These are phyloP conservation scores for Penicillium sp. DNA, from an alignment of 2,329 filamentous ascomycete genomes.

Conservation along the genomic window DNA sequence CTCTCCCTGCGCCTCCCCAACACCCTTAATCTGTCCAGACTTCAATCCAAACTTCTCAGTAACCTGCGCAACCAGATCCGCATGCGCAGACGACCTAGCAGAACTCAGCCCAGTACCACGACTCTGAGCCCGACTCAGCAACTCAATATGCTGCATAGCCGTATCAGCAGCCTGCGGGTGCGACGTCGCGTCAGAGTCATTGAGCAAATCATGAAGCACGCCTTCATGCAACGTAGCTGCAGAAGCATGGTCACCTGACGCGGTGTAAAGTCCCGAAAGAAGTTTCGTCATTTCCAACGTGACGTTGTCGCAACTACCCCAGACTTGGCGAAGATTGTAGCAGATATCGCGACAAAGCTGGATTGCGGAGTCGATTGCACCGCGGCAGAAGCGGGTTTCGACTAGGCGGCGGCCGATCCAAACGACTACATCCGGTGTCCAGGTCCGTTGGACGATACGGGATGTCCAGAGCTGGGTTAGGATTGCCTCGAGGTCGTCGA, in stretches of 20 bases:
- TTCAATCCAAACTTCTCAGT: constrained; percentile 31
- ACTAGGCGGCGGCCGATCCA: constrained; percentile 56
- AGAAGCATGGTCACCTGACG: constrained; percentile 31
- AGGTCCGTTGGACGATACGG: constrained; percentile 47
- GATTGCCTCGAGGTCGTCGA: constrained; percentile 40
- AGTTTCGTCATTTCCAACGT: constrained; percentile 54
- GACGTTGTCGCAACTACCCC: constrained; percentile 49
- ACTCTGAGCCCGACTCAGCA: constrained; percentile 30
- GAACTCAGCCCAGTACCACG: constrained; percentile 18
- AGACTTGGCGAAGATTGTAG: constrained; percentile 57
- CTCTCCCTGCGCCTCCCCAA: constrained; percentile 19
- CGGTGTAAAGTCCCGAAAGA: constrained; percentile 53
- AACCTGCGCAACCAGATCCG: constrained; percentile 28
- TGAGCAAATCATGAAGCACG: constrained; percentile 30
- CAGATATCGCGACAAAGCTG: constrained; percentile 56
- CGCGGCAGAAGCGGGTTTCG: constrained; percentile 53
- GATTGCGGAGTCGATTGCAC: constrained; percentile 45
- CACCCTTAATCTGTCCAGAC: constrained; percentile 22
- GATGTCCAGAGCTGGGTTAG: constrained; percentile 50
- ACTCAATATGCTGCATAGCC: constrained; percentile 32
- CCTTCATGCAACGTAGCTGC: constrained; percentile 34
- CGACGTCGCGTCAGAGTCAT: constrained; percentile 23
- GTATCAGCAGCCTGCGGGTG: constrained; percentile 24
- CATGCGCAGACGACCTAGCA: constrained; percentile 22
- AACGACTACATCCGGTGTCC: constrained; percentile 49